Conservation (phyloP, 2,329 filamentous ascomycete genomes). For the Ophiocordyceps sinensis region DNA sequence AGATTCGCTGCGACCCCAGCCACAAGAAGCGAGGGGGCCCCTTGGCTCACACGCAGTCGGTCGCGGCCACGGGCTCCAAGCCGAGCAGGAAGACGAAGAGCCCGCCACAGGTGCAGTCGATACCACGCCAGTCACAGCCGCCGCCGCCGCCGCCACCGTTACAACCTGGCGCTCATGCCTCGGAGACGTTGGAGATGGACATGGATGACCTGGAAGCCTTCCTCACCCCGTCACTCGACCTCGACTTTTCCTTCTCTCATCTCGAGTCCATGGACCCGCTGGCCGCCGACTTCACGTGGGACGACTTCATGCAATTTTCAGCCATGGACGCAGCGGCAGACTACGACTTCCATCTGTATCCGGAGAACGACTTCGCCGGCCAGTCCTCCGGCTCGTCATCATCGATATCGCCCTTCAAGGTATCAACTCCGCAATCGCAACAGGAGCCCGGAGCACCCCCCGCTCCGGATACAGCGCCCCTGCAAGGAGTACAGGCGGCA, state of each 20-base stretch:
- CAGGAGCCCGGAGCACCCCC: constrained; percentile 6
- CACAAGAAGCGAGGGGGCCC: constrained; percentile 34
- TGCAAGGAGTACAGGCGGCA: not conserved
- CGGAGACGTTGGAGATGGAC: not conserved
- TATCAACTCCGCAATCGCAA: constrained; percentile 10
- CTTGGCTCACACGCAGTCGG: constrained; percentile 13
- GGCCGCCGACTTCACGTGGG: constrained; percentile 21
- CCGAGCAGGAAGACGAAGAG: constrained; percentile 27
- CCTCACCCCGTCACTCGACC: constrained; percentile 2
- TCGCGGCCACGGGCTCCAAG: constrained; percentile 13
- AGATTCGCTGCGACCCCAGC: constrained; percentile 46
- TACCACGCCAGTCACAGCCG: constrained; percentile 10
- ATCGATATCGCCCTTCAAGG: constrained; percentile 11
- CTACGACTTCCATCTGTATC: constrained; percentile 32
- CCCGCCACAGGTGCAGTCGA: constrained; percentile 5
- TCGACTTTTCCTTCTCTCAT: constrained; percentile 8
- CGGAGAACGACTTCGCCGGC: constrained; percentile 26
- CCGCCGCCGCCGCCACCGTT: constrained; percentile 10
- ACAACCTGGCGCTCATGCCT: not conserved
- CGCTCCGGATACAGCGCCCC: constrained; percentile 1
- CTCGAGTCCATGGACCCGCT: constrained; percentile 7
- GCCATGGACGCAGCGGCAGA: constrained; percentile 18
- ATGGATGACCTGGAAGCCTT: constrained; percentile 1
- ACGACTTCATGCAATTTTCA: constrained; percentile 32
- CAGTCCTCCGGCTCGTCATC: constrained; percentile 9